phyloP scores from a whole-genome alignment of 345 rosid genomes.

The Lepidium sativum region DNA sequence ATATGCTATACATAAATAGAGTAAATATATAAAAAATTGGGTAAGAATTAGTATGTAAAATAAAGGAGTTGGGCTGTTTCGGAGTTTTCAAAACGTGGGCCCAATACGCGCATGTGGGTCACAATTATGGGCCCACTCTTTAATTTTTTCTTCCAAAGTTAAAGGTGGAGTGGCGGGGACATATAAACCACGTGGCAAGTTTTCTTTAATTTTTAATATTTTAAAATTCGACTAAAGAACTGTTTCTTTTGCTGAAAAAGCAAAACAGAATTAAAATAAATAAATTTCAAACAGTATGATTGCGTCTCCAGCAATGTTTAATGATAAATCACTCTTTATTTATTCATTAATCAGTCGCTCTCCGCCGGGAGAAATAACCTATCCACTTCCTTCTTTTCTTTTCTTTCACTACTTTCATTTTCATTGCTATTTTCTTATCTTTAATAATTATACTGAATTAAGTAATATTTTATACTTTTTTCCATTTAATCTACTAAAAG shows the following conservation, averaged over 20 bases:
- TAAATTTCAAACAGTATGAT: constrained; percentile 18
- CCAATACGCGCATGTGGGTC: constrained; percentile 18
- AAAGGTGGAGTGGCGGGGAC: constrained; percentile 20
- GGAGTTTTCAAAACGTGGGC: neutral
- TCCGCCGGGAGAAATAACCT: neutral
- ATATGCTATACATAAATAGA: no score
- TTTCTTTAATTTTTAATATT: neutral
- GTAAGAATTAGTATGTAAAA: no score
- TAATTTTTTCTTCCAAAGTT: neutral
- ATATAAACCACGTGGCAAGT: constrained; percentile 18
- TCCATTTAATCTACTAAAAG: neutral
- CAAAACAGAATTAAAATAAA: neutral
- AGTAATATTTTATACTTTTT: neutral
- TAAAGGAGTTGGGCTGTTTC: neutral
- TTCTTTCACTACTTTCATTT: neutral
- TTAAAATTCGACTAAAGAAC: neutral
- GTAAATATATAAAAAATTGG: no score
- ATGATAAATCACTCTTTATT: constrained; percentile 18
- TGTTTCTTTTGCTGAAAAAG: constrained; percentile 6
- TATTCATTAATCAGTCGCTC: no score
- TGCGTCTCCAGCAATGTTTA: constrained; percentile 29
- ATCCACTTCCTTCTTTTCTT: neutral
- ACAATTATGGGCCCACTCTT: neutral
- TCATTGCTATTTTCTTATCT: no score
- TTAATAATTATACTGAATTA: no score